phyloP scores from a whole-genome alignment of 2,329 filamentous ascomycete species.

The Sporothrix curviconia region DNA sequence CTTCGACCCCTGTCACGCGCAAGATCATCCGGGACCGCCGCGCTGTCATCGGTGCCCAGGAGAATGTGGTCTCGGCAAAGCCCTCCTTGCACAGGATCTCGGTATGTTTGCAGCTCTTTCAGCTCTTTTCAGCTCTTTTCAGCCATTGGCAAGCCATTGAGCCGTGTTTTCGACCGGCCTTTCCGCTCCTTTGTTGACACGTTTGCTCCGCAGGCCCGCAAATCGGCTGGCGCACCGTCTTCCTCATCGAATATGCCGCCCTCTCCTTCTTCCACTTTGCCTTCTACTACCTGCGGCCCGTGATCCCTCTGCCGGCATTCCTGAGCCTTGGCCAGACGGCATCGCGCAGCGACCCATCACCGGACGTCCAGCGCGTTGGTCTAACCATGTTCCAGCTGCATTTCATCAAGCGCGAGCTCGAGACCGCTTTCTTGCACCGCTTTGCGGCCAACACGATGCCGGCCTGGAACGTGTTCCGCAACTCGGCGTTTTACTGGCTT shows the following conservation, averaged over 20 bases:
- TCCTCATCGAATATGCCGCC: constrained; percentile 89
- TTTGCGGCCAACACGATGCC: constrained; percentile 97
- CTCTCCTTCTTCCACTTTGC: constrained; percentile 81
- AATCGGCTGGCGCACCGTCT: constrained; percentile 88
- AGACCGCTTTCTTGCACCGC: constrained; percentile 90
- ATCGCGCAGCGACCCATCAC: constrained; percentile 33
- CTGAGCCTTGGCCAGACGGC: constrained; percentile 25
- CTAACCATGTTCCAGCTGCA: constrained; percentile 70
- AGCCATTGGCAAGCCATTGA: too few species aligned
- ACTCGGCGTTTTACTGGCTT: constrained; percentile 90
- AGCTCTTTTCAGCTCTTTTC: too few species aligned
- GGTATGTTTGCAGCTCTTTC: constrained; percentile 49
- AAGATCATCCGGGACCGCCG: constrained; percentile 59
- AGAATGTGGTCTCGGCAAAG: constrained; percentile 43
- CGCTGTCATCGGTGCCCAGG: constrained; percentile 44
- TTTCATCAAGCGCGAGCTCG: constrained; percentile 91
- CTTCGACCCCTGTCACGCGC: constrained; percentile 52
- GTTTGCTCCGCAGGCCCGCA: constrained; percentile 62
- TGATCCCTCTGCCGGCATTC: constrained; percentile 48
- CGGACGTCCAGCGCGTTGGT: constrained; percentile 63
- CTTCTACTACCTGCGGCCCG: constrained; percentile 64
- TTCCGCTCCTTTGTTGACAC: not conserved
- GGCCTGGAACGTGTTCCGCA: constrained; percentile 82
- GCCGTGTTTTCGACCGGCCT: too few species aligned
- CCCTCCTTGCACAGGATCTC: constrained; percentile 85